Base-by-base conservation (phyloP, 306 rosid species). In the Pyrus pyrifolia region DNA sequence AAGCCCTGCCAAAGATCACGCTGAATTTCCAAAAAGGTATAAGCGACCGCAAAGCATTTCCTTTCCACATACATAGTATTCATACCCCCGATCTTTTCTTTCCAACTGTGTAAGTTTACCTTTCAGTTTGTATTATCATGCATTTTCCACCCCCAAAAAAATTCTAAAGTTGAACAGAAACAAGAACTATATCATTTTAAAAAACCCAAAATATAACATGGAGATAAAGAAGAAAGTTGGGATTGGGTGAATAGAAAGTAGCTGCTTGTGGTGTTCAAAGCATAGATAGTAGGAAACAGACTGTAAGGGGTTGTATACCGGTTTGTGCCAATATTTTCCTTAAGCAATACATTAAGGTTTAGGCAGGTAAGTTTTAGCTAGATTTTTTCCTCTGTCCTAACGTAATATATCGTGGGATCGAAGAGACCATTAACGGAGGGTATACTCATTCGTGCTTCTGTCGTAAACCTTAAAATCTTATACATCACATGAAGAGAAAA, bases 1-100 rank as follows among this genome's bases (percentile, higher is more conserved):
- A 83, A 74, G 82, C 77, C 69, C 49, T 58, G 82, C 76, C 67
- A 81, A 58, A 70, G 61, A 65, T 38, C 85, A 61, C 81, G 40
- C 44, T 23, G 68, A 81, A 68, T 65, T 62, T 72, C 78, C 71
- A 61, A 57, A 86, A 83, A 79, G 81, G 79, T 65, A 60, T 46
- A 35, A 72, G 51, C 70, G 35, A 62, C 27, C 57, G 67, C 73
- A 71, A 73, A 79, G 71, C 78, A 67, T 8, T 63, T 68, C 64
- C 73, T 75, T 70, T 45, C 76, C 77, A 72, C 85, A 57, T 42
- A 74, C 74, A 81, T 61, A 42, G 67, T 58, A 51, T 51, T 51
- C 57, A 51, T 61, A 65, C 27, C 31, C 63, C 7, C 30, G 25
- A 71, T 68, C 44, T 63, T 52, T 51, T 18, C 38, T 64, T 65